A percentile compares a stretch with the other conserved stretches of the same genome.
phyloP scores from a whole-genome alignment of 2,329 filamentous ascomycete species.

The Apiospora phragmitis region DNA sequence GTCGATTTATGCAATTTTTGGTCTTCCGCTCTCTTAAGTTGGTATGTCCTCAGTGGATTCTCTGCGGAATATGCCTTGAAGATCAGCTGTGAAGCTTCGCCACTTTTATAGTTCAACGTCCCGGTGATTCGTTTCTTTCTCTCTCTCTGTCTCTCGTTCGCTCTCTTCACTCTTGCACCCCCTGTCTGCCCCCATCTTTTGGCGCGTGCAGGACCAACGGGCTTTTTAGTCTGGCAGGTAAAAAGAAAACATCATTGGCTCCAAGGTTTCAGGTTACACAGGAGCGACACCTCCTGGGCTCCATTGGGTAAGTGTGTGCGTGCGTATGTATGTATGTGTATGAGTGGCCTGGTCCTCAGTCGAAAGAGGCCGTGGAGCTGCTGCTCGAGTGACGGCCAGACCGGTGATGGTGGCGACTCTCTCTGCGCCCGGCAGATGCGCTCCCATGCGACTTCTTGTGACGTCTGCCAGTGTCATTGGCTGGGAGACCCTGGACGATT shows the following conservation, averaged over 20 bases:
- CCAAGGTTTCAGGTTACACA: slow-evolving; percentile 7
- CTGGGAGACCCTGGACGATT: slow-evolving; percentile 66
- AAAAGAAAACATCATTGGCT: not conserved
- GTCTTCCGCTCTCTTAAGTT: slow-evolving; percentile 22
- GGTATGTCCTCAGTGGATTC: slow-evolving; percentile 15
- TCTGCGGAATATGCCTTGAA: slow-evolving; percentile 32
- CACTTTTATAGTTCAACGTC: slow-evolving; percentile 36
- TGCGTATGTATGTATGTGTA: not conserved
- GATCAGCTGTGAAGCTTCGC: slow-evolving; percentile 39
- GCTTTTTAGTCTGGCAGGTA: not conserved
- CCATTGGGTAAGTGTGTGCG: slow-evolving; percentile 12
- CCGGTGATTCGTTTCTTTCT: not conserved
- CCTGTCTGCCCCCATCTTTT: slow-evolving; percentile 1
- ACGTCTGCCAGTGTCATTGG: slow-evolving; percentile 51
- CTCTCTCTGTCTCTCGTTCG: slow-evolving; percentile 16
- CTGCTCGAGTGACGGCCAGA: slow-evolving; percentile 62
- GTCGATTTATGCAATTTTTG: slow-evolving; percentile 37
- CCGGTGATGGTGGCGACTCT: slow-evolving; percentile 44
- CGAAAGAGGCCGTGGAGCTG: slow-evolving; percentile 61
- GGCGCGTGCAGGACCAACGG: not conserved
- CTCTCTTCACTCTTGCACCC: slow-evolving; percentile 17
- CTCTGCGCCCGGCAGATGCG: slow-evolving; percentile 45
- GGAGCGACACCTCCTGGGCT: not conserved
- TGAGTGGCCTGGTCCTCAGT: slow-evolving; percentile 37
- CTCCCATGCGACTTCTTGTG: slow-evolving; percentile 53